Evolutionary conservation across 106 monocot species (phyloP), one percentile per base, ranked within the genome.

Genomic region (Posidonia australis): DNA sequence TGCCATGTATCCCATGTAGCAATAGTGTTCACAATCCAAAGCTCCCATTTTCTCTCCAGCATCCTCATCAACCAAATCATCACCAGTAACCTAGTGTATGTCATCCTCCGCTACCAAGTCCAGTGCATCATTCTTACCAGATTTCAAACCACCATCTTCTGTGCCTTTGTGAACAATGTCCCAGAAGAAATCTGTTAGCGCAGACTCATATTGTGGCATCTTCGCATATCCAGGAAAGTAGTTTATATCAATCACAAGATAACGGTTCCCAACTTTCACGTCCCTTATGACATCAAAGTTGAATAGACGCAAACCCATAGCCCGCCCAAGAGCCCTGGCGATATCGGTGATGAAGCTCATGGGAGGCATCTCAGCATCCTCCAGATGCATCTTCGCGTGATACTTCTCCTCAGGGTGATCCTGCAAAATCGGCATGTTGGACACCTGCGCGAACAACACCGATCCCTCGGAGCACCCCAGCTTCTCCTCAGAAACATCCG

Each of bases 211-310:
- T 16, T 32, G 67, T 9, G 81, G 86, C 82, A 86, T 82, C 74
- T 86, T 86, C 1, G 82, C 86, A 72, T 82, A 86, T n/a, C 86
- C 82, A 17, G 82, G 86, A 62, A 86, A 86, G 61, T 82, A 86
- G 63, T 86, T 86, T 44, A 86, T 86, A 64, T 86, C 86, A 28
- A 86, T 82, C 29, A 86, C 77, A 23, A 82, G 76, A 56, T 82
- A 86, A 49, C 71, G 82, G 64, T 77, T 86, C 27, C 78, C 82
- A 57, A 73, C 31, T 52, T 77, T 79, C 1, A 49, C 46, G 67
- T 86, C 86, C 70, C 68, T 70, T 46, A 86, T 86, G 65, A 86
- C 62, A 63, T 86, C 82, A 57, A 86, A 86, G 53, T 86, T 86
- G 44, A 86, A 86, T 28, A 86, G 79, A 29, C 71, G 46, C 46